Evolutionary conservation across 768 basidiomycete genomes (phyloP).

Genomic region (Boletus subcaerulescens): DNA sequence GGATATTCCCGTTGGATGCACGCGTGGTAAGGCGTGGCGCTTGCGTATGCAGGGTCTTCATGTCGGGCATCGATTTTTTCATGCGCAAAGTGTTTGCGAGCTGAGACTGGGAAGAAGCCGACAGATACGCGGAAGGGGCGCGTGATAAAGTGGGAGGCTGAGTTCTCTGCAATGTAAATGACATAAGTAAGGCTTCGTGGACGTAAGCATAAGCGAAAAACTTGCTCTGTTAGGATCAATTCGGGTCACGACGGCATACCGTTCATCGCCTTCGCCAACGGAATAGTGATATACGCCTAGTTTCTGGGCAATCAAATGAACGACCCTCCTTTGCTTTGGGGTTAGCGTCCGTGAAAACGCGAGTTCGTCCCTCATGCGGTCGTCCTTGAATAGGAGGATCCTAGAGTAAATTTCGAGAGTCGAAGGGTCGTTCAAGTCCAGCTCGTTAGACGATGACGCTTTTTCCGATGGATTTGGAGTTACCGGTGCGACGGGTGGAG

Average conservation of each 20-base stretch:
- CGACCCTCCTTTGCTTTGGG: conserved; percentile 84
- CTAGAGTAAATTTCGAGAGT: conserved; percentile 97
- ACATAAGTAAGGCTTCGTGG: conserved; percentile 11
- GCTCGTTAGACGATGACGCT: conserved; percentile 57
- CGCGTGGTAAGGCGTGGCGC: conserved; percentile 77
- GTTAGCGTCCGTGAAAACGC: conserved; percentile 89
- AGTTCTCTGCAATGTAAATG: conserved; percentile 31
- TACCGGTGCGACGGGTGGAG: conserved; percentile 53
- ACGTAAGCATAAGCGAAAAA: conserved; percentile 24
- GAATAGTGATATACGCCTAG: conserved; percentile 94
- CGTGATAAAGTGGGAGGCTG: conserved; percentile 67
- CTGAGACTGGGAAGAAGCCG: conserved; percentile 45
- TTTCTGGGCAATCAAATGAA: conserved; percentile 96
- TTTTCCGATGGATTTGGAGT: conserved; percentile 69
- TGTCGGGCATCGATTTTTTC: conserved; percentile 99
- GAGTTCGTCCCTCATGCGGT: conserved; percentile 94
- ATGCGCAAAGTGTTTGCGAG: conserved; percentile 62
- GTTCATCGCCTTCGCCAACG: conserved; percentile 87
- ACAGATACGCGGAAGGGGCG: conserved; percentile 77
- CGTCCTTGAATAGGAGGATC: conserved; percentile 95
- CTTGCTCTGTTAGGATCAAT: conserved; percentile 80
- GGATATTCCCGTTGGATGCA: conserved; percentile 85
- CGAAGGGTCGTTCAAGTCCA: conserved; percentile 94
- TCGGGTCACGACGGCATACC: conserved; percentile 92
- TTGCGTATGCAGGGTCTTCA: conserved; percentile 81